Base-by-base conservation (phyloP, 495 filamentous ascomycete species). In the Lichenothelia convexa region DNA sequence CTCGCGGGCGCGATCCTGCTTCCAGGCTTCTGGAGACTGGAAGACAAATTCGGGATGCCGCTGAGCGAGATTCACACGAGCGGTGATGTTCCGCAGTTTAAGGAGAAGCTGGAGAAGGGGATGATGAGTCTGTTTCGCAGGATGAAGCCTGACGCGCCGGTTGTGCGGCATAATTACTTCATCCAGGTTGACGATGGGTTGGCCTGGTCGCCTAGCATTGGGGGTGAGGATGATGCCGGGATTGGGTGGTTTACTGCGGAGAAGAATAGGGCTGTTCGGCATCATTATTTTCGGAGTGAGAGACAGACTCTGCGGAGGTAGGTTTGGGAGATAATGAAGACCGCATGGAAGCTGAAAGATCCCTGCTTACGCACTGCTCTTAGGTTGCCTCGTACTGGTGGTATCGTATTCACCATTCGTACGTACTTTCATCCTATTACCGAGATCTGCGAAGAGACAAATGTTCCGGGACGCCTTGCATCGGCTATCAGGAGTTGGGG, bases 1-100 rank as follows among this genome's bases (percentile, higher is more conserved):
- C 64, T 83, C 1, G 80, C 82, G 2, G 85, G 83, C 9, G 66
- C 75, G 4, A 75, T 89, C 35, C 63, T 92, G 7, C 64, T 93
- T 0, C 70, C 83, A 0, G 84, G 83, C 0, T 93, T 92, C 61
- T 92, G 83, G 85, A 71, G 81, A 5, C 67, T 92, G 4, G 61
- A 67, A 35, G 80, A 92, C 48, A 91, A 93, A 58, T 75, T 79
- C 52, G 78, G 78, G 5, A 89, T 93, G 84, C 62, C 65, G 17
- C 56, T 92, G 3, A 73, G 69, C 2, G 78, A 89, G 44, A 89
- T 93, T 51, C 85, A 93, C 50, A 82, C 78, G 0, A 72, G 68
- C 1, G 85, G 81, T 16, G 64, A 78, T 43, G 85, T 93, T 6
- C 84, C 85, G 1, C 71, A 75, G 30, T 92, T 64, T 60, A 66